Evolutionary conservation across 352 stramenopile genomes (phyloP).

Genomic region (Phytophthora pinifolia): DNA sequence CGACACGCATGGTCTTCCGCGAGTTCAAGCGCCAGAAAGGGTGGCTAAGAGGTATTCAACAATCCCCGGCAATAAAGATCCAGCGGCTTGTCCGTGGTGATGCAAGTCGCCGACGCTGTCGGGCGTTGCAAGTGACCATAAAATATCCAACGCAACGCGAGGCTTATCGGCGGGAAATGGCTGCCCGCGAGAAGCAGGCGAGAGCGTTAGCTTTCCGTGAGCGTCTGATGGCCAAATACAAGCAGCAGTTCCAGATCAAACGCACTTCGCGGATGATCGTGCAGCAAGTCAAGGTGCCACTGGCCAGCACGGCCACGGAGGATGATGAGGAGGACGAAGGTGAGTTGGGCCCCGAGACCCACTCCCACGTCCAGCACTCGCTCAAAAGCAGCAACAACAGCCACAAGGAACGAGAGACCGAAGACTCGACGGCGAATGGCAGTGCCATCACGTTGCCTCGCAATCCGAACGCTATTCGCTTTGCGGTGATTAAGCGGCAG

Average conservation of each 20-base stretch:
- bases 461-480: constrained; percentile 45
- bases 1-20: constrained; percentile 58
- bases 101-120: constrained; percentile 33
- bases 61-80: constrained; percentile 72
- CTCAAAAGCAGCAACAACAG: constrained; percentile 4
- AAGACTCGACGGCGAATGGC: neutral
- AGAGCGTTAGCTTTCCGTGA: constrained; percentile 39
- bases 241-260: constrained; percentile 47
- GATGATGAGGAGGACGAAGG: constrained; percentile 10
- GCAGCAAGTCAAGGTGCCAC: constrained; percentile 22
- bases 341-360: constrained; percentile 15
- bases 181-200: constrained; percentile 21
- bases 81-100: constrained; percentile 63
- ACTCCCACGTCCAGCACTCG: constrained; percentile 25
- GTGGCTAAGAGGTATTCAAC: constrained; percentile 56
- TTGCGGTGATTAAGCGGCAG: constrained; percentile 41
- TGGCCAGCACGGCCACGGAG: constrained; percentile 2
- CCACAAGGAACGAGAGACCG: neutral
- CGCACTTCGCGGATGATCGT: constrained; percentile 55
- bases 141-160: constrained; percentile 47
- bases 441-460: constrained; percentile 3
- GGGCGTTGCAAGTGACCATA: constrained; percentile 38
- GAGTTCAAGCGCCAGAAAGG: constrained; percentile 68
- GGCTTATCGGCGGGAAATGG: constrained; percentile 41
- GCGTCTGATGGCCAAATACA: constrained; percentile 62